phyloP scores from a whole-genome alignment of 2,329 filamentous ascomycete species.

The Fusarium keratoplasticum region DNA sequence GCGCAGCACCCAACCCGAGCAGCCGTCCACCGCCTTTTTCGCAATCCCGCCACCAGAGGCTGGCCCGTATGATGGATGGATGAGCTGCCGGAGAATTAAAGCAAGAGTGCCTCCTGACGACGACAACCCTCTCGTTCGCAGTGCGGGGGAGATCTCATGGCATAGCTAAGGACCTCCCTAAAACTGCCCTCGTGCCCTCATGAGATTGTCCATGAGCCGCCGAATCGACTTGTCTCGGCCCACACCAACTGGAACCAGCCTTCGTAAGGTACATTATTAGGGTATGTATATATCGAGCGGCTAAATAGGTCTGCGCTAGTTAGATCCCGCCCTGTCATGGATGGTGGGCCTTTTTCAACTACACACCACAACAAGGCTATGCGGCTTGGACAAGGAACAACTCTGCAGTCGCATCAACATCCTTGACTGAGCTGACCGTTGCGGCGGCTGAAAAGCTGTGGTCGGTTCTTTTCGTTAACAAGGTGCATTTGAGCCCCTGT shows the following conservation, averaged over 20 bases:
- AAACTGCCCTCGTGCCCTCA: slow-evolving; percentile 17
- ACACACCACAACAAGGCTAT: slow-evolving; percentile 44
- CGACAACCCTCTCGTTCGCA: not conserved
- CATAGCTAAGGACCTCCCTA: slow-evolving; percentile 13
- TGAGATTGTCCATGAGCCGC: slow-evolving; percentile 14
- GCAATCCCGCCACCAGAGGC: slow-evolving; percentile 15
- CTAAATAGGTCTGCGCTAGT: slow-evolving; percentile 25
- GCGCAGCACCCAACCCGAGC: slow-evolving; percentile 4
- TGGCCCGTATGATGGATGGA: not conserved
- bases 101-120: not conserved
- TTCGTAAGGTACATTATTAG: not conserved
- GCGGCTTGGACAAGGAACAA: not conserved
- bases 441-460: slow-evolving; percentile 3
- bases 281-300: slow-evolving; percentile 47
- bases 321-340: slow-evolving; percentile 46
- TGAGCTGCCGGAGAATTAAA: not conserved
- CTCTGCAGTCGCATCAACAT: slow-evolving; percentile 12
- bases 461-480: not conserved
- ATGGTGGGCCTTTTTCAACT: slow-evolving; percentile 43
- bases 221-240: slow-evolving; percentile 30
- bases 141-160: slow-evolving; percentile 19
- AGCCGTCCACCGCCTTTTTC: slow-evolving; percentile 37
- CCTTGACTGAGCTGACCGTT: slow-evolving; percentile 17
- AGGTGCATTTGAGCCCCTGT: not conserved
- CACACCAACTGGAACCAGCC: not conserved